Evolutionary conservation across 768 basidiomycete genomes (phyloP), one percentile per base, ranked within the genome.

Genomic region (Baorangia bicolor): DNA sequence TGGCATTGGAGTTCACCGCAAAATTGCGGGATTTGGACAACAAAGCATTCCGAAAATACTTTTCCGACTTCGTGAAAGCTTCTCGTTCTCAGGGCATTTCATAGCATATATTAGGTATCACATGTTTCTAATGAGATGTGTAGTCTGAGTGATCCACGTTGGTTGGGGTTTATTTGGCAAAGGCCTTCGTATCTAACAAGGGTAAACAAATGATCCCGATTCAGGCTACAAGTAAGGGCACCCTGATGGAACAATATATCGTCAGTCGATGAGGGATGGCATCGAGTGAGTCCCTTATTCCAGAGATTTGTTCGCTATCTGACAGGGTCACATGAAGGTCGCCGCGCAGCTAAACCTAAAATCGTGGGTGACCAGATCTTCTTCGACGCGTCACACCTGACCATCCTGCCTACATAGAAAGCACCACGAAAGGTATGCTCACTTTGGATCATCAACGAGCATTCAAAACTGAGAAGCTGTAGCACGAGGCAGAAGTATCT

Each of bases 21-120:
- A 91, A 91, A 68, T 71, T 94, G 63, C 81, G 85, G 56, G 85
- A 85, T 69, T 72, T 88, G 53, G 92, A 94, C 65, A 75, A 78
- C 61, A 92, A 88, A 69, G 75, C 70, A 34, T 94, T 94, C 75
- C 80, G 88, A 64, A 93, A 90, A 77, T 94, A 91, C 73, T 93
- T 92, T 72, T 81, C 87, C 25, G 92, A 93, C 64, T 84, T 93
- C 63, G 86, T 94, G 44, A 83, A 85, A 52, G 81, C 86, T 47
- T 88, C 87, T 45, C 84, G 88, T 57, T 75, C 81, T 55, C 72
- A 68, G 54, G 72, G 66, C 21, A 60, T 75, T 55, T 82, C 84
- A 75, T 87, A 81, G 76, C 69, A 57, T 63, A 48, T 27, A 46
- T 47, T 45, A 55, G 48, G 33, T 47, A 50, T 46, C 53, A 35